Conservation (phyloP, 768 basidiomycete species). For the Crepidotus variabilis region DNA sequence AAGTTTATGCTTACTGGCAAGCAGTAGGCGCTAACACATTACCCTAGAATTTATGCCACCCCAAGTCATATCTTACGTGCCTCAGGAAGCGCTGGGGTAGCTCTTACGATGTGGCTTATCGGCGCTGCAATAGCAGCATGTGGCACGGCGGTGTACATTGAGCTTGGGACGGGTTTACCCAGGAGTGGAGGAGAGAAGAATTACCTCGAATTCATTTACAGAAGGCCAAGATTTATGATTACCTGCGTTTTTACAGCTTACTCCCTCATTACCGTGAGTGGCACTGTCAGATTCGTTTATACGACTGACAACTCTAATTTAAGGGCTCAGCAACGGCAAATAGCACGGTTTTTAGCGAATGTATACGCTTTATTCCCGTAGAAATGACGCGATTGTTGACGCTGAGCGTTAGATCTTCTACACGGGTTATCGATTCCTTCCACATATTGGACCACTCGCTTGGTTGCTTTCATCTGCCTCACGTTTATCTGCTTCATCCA, state of each 20-base stretch:
- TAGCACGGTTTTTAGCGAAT: constrained; percentile 71
- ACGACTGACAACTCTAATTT: neutral
- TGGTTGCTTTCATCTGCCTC: constrained; percentile 51
- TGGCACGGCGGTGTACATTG: constrained; percentile 72
- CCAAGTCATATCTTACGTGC: constrained; percentile 64
- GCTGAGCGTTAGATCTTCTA: constrained; percentile 46
- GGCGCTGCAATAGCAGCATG: constrained; percentile 61
- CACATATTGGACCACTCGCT: constrained; percentile 42
- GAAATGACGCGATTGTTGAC: neutral
- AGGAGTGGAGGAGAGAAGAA: constrained; percentile 75
- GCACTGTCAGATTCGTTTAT: neutral
- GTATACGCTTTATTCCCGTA: constrained; percentile 28
- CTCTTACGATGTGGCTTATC: constrained; percentile 67
- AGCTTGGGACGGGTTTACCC: constrained; percentile 70
- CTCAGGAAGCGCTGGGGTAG: constrained; percentile 68
- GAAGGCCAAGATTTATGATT: constrained; percentile 54
- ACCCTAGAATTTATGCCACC: constrained; percentile 61
- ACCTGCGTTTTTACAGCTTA: constrained; percentile 60
- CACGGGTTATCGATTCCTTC: constrained; percentile 48
- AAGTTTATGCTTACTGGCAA: neutral
- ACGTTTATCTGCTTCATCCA: constrained; percentile 58
- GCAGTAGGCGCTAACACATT: neutral
- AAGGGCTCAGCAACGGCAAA: constrained; percentile 61
- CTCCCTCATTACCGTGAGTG: constrained; percentile 50
- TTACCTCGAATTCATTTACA: constrained; percentile 70